phyloP scores from a whole-genome alignment of 306 rosid species.

The Senna siamea region DNA sequence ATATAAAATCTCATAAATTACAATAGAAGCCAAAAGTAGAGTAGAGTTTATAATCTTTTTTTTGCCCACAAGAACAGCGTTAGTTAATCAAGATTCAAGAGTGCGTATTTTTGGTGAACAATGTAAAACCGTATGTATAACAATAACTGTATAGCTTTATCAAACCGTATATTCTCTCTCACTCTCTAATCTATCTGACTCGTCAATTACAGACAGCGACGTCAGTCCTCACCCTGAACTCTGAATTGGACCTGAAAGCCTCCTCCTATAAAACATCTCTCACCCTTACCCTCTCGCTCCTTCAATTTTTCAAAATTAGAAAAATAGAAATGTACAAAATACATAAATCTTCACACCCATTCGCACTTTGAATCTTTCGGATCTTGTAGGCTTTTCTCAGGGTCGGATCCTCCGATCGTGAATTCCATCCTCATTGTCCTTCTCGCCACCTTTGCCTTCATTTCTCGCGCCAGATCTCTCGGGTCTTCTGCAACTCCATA shows the following conservation, averaged over 20 bases:
- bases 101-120: too few relatives aligned
- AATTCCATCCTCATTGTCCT: slow-evolving; percentile 34
- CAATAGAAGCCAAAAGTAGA: too few relatives aligned
- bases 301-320: neutral
- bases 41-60: too few relatives aligned
- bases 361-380: slow-evolving; percentile 49
- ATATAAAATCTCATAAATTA: too few relatives aligned
- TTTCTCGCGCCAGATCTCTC: slow-evolving; percentile 54
- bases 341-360: slow-evolving; percentile 16
- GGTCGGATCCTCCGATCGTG: slow-evolving; percentile 61
- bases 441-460: neutral
- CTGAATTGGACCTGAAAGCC: slow-evolving; percentile 44
- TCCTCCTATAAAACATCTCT: slow-evolving; percentile 23
- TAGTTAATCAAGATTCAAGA: too few relatives aligned
- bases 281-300: slow-evolving; percentile 22
- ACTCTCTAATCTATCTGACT: neutral
- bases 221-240: slow-evolving; percentile 8
- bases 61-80: too few relatives aligned
- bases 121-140: neutral
- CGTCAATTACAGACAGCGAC: neutral
- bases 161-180: slow-evolving; percentile 3
- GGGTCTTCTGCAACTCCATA: slow-evolving; percentile 19
- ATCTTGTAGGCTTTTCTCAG: slow-evolving; percentile 47
- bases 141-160: neutral
- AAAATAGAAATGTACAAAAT: neutral